Evolutionary conservation across 2,329 filamentous ascomycete genomes (phyloP), one percentile per base, ranked within the genome.

Genomic region (Eutypella sp.): DNA sequence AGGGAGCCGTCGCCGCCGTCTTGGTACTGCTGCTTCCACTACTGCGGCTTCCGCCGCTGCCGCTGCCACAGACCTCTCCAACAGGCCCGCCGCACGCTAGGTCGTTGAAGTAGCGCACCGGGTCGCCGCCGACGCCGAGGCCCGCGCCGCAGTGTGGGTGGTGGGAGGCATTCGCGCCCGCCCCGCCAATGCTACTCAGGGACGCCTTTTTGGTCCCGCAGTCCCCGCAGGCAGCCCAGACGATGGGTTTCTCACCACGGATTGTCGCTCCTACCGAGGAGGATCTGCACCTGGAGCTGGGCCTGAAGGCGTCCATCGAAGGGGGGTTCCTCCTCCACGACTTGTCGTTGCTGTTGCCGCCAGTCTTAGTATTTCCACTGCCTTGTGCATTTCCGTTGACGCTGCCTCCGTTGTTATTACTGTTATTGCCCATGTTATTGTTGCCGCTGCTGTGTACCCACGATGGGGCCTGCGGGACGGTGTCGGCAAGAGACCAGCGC

Each of bases 141-240:
- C 31, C 18, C 24, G 38, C 3, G 38, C 33, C 24, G 45, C n/a
- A n/a, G n/a, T n/a, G n/a, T n/a, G 62, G 62, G 38, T 64, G 61
- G 8, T 60, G 57, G 25, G 8, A 7, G 25, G 13, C 25, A 13
- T 7, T 13, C 8, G 13, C 13, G 58, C 31, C 18, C 24, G 38
- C 3, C 39, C 33, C 24, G 45, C 52, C 54, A 13, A 52, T 49
- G 15, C 59, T 55, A 22, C 57, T 6, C 29, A 4, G 29, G 11
- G 5, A 54, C 41, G 55, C 59, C 44, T 56, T 60, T 20, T 23
- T 39, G 16, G 59, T 61, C 16, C 59, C 59, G 44, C 61, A 64
- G 40, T 63, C 59, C 41, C 64, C 57, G 41, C 61, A 64, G 10
- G 62, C 58, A n/a, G 62, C 53, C 59, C 61, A 64, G 19, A 62